phyloP scores from a whole-genome alignment of 768 basidiomycete species.

The Calocybe cyanea region DNA sequence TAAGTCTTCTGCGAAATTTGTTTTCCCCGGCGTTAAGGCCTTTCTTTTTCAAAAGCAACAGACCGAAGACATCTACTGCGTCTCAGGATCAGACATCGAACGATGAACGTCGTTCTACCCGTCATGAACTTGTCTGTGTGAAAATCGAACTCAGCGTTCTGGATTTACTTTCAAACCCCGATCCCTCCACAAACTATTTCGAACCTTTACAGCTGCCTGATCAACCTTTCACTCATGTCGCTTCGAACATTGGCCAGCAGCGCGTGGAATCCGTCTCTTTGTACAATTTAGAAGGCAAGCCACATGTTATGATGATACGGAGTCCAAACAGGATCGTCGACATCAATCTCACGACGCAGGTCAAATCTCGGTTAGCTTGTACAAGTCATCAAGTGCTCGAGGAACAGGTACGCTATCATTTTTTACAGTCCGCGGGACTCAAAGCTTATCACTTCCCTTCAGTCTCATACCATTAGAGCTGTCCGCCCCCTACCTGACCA shows the following conservation, averaged over 20 bases:
- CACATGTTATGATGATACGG: conserved; percentile 41
- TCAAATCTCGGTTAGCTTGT: conserved; percentile 36
- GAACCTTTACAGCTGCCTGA: conserved; percentile 31
- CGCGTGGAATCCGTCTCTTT: conserved; percentile 24
- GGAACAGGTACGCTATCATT: conserved; percentile 4
- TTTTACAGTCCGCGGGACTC: background rate
- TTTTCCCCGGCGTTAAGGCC: too few species aligned
- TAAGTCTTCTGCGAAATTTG: conserved; percentile 7
- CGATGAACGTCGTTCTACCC: too few species aligned
- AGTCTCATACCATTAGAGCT: conserved; percentile 50
- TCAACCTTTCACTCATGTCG: conserved; percentile 19
- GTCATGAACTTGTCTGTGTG: conserved; percentile 38
- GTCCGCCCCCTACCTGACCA: conserved; percentile 51
- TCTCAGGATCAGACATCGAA: too few species aligned
- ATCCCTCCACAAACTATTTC: conserved; percentile 30
- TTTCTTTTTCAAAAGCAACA: too few species aligned
- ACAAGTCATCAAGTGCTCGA: conserved; percentile 24
- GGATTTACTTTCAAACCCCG: conserved; percentile 41
- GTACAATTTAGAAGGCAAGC: conserved; percentile 38
- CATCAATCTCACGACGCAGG: conserved; percentile 34
- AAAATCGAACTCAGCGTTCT: conserved; percentile 37
- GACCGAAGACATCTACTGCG: too few species aligned
- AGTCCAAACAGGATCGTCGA: conserved; percentile 37
- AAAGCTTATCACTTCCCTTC: conserved; percentile 17
- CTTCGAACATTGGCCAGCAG: background rate